phyloP scores from a whole-genome alignment of 2,329 filamentous ascomycete species.

The Torrubiellomyces zombiae region DNA sequence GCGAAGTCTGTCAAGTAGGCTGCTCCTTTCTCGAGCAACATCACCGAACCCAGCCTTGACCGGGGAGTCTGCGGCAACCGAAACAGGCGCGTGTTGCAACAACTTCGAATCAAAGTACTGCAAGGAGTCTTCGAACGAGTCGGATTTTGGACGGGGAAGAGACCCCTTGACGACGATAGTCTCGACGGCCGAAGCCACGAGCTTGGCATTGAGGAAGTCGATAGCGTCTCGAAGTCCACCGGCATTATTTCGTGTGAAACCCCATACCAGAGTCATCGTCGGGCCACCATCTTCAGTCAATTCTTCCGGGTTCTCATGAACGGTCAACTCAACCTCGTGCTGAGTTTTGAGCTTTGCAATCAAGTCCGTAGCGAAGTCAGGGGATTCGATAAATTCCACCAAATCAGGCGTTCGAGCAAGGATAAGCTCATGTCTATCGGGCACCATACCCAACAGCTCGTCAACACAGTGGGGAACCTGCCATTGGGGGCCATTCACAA shows the following conservation, averaged over 20 bases:
- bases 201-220: conserved; percentile 74
- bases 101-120: conserved; percentile 96
- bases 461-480: conserved; percentile 95
- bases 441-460: conserved; percentile 93
- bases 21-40: conserved; percentile 59
- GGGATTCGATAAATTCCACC: conserved; percentile 64
- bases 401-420: conserved; percentile 62
- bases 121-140: conserved; percentile 93
- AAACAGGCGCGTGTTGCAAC: conserved; percentile 75
- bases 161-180: conserved; percentile 74
- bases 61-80: conserved; percentile 71
- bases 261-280: conserved; percentile 51
- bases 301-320: conserved; percentile 47
- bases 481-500: conserved; percentile 91
- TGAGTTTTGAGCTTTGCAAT: conserved; percentile 74
- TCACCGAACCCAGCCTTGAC: conserved; percentile 73
- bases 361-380: conserved; percentile 66
- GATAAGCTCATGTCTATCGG: conserved; percentile 83
- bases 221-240: conserved; percentile 91
- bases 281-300: conserved; percentile 38
- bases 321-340: conserved; percentile 75
- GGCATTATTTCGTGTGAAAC: conserved; percentile 92
- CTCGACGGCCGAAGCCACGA: conserved; percentile 82
- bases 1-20: conserved; percentile 80
- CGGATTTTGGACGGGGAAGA: conserved; percentile 96